Evolutionary conservation across 495 filamentous ascomycete species (phyloP).

Genomic region (Usnea hakonensis): DNA sequence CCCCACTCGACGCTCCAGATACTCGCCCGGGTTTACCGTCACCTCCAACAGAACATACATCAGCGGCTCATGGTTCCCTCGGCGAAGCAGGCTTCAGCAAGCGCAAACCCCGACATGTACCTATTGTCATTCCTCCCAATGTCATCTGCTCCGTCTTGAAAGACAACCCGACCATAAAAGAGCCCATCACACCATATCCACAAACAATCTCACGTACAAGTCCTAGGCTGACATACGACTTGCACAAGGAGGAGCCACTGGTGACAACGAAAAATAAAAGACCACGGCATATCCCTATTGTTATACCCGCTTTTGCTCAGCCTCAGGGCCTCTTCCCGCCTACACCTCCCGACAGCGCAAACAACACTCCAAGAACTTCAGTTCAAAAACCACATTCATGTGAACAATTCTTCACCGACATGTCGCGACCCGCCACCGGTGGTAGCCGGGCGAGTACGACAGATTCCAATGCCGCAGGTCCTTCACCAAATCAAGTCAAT

Average conservation of each 20-base stretch:
- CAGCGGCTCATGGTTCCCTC: neutral
- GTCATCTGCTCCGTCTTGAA: slow-evolving; percentile 20
- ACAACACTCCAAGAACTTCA: slow-evolving; percentile 19
- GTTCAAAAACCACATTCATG: slow-evolving; percentile 19
- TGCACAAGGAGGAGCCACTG: slow-evolving; percentile 12
- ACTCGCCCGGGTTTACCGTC: neutral
- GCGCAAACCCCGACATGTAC: slow-evolving; percentile 19
- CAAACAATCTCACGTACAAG: slow-evolving; percentile 8
- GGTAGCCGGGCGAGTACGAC: slow-evolving; percentile 49
- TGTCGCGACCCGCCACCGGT: slow-evolving; percentile 27
- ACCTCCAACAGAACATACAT: neutral
- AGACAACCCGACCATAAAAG: slow-evolving; percentile 13
- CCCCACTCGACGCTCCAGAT: neutral
- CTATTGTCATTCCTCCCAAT: slow-evolving; percentile 21
- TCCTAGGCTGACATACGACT: slow-evolving; percentile 15
- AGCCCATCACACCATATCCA: slow-evolving; percentile 5
- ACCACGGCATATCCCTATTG: slow-evolving; percentile 24
- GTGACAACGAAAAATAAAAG: slow-evolving; percentile 2
- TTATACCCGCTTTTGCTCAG: slow-evolving; percentile 26
- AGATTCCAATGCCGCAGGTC: slow-evolving; percentile 49
- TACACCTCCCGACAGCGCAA: slow-evolving; percentile 17
- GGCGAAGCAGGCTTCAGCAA: slow-evolving; percentile 16
- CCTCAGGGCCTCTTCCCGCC: slow-evolving; percentile 16
- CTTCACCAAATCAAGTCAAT: slow-evolving; percentile 38
- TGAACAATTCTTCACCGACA: slow-evolving; percentile 14